Base-by-base conservation (phyloP, 2,329 filamentous ascomycete genomes). In the Apiospora arundinis region DNA sequence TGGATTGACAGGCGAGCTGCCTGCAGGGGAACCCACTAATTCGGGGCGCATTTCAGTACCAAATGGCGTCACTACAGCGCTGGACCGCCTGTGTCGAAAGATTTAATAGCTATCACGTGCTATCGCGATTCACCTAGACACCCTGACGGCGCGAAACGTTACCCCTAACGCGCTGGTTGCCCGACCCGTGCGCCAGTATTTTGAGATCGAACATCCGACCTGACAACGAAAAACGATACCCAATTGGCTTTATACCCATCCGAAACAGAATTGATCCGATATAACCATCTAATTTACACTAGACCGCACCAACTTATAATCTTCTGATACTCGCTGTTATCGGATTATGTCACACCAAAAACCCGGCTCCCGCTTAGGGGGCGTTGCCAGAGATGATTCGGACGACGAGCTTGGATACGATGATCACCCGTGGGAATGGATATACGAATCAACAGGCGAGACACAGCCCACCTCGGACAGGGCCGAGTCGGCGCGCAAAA, bases 391-490 rank as follows among this genome's bases (percentile, higher is more conserved):
- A 76, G 93, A 96, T 73, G 92, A 97, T 80, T 97, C 94, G 0
- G 95, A 97, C 80, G 95, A 97, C 81, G 95, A 97, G 80, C 88
- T 97, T 32, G 92, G 91, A 40, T 85, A 88, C 46, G 91, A 93
- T 68, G 92, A 94, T 76, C 83, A 88, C 65, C 89, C 91, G 0
- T 96, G 93, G 93, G 88, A 94, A 82, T 95, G 93, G 92, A 88
- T 95, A 63, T 95, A 95, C 81, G 86, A 85, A 8, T 70, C 67
- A 60, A n/a, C 56, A 37, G 71, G 6, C 69, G 42, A 25, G 2
- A 32, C 71, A 18, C 60, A 65, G 23, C 69, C 72, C 37, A 65
- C 2, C 18, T 71, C 70, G 2, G 68, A 71, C 32, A 45, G 69
- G 40, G 21, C 56, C 4, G 69, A 70, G 23, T 69, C 69, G 6